These are phyloP conservation scores for Nitzschia sp. DNA, from an alignment of 108 stramenopile species.

Conservation along the genomic window DNA sequence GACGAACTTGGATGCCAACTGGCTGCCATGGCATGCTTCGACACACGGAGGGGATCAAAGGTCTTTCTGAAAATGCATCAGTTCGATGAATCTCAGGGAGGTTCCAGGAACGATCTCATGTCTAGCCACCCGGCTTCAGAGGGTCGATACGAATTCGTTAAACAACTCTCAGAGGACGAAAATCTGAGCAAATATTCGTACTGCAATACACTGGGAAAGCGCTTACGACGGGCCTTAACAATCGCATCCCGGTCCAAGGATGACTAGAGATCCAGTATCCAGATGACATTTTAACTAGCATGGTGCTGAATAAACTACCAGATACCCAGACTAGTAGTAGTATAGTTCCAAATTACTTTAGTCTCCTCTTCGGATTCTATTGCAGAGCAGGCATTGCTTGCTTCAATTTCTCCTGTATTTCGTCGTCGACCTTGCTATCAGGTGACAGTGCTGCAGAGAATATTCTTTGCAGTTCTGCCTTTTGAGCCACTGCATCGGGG, in stretches of 20 bases:
- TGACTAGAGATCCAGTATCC: too few relatives aligned
- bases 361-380: not conserved
- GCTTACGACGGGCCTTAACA: constrained; percentile 8
- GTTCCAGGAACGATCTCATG: constrained; percentile 23
- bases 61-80: constrained; percentile 82
- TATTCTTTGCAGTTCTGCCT: constrained; percentile 65
- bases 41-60: constrained; percentile 59
- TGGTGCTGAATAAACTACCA: constrained; percentile 5
- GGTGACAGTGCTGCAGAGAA: constrained; percentile 68
- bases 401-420: constrained; percentile 74
- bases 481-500: constrained; percentile 66
- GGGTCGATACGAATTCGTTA: constrained; percentile 54
- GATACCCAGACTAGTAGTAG: not conserved
- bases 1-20: constrained; percentile 77
- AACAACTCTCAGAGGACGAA: constrained; percentile 40
- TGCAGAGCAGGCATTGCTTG: constrained; percentile 44
- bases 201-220: constrained; percentile 20
- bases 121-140: constrained; percentile 63
- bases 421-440: constrained; percentile 74
- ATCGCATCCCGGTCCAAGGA: not conserved
- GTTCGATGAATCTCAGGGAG: constrained; percentile 44
- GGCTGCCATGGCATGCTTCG: constrained; percentile 80
- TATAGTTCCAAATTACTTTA: not conserved
- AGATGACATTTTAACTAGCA: too few relatives aligned
- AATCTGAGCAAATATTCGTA: constrained; percentile 51